Conservation (phyloP, 1,284 basidiomycete genomes). For the Malassezia nana region DNA sequence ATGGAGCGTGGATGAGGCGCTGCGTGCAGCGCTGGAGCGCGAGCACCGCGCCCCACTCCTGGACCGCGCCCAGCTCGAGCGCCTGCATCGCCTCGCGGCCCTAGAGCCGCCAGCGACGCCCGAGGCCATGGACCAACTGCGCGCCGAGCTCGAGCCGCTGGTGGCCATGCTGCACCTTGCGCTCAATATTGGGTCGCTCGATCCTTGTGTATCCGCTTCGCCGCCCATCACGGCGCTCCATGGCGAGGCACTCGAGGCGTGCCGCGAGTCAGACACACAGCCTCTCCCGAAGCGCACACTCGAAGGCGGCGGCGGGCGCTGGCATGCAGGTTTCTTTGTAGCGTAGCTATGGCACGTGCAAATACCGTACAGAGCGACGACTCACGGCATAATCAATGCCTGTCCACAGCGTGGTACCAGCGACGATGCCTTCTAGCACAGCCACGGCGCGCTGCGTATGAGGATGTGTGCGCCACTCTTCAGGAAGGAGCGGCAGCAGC, state of each 20-base stretch:
- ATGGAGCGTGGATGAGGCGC: slow-evolving; percentile 19
- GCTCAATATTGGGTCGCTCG: neutral
- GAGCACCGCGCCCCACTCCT: slow-evolving; percentile 4
- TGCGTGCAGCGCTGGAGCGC: neutral
- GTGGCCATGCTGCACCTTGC: slow-evolving; percentile 17
- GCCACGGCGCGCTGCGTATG: slow-evolving; percentile 12
- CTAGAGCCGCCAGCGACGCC: slow-evolving; percentile 12
- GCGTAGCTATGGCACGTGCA: slow-evolving; percentile 8
- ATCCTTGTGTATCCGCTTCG: neutral
- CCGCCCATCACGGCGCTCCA: neutral
- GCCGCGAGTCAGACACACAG: neutral
- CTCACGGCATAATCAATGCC: slow-evolving; percentile 63
- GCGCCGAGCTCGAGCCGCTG: slow-evolving; percentile 14
- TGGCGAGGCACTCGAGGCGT: neutral
- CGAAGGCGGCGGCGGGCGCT: neutral
- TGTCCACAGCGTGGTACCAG: slow-evolving; percentile 79
- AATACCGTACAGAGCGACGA: slow-evolving; percentile 11
- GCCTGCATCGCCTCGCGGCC: slow-evolving; percentile 21
- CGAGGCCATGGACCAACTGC: slow-evolving; percentile 7
- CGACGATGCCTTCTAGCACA: slow-evolving; percentile 64
- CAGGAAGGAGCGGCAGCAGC: slow-evolving; percentile 65
- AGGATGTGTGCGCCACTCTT: slow-evolving; percentile 16
- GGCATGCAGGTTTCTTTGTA: slow-evolving; percentile 1
- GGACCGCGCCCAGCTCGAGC: slow-evolving; percentile 11
- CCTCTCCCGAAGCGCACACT: neutral